phyloP scores from a whole-genome alignment of 139 green algal species.

The Astrephomene gubernaculifera region DNA sequence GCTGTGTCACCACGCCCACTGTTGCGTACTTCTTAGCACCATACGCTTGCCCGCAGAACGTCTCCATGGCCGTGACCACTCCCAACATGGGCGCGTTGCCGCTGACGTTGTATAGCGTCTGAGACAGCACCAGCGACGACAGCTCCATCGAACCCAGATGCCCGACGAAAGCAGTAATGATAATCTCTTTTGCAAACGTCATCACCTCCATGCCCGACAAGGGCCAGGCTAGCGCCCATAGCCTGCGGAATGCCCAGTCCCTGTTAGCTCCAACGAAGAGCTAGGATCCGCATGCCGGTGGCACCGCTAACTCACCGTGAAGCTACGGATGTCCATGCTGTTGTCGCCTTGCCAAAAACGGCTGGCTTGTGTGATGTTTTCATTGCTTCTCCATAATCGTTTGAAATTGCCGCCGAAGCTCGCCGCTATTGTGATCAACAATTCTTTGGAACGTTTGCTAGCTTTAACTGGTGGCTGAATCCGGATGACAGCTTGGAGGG shows the following conservation, averaged over 20 bases:
- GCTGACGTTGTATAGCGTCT: too few relatives aligned
- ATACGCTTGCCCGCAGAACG: slow-evolving; percentile 69
- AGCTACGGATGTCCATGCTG: neutral
- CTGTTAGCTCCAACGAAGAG: too few relatives aligned
- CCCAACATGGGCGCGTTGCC: too few relatives aligned
- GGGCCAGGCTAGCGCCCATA: slow-evolving; percentile 67
- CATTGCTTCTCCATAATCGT: too few relatives aligned
- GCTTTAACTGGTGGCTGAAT: too few relatives aligned
- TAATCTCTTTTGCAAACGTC: slow-evolving; percentile 72
- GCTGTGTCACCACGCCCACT: too few relatives aligned
- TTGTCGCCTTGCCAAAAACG: neutral
- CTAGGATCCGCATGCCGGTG: too few relatives aligned
- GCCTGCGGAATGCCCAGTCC: slow-evolving; percentile 31
- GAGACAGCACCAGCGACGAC: slow-evolving; percentile 62
- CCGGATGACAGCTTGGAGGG: too few relatives aligned
- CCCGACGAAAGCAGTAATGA: slow-evolving; percentile 69
- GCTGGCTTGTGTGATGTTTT: too few relatives aligned
- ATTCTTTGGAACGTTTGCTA: too few relatives aligned
- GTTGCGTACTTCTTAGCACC: slow-evolving; percentile 55
- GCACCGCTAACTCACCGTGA: neutral
- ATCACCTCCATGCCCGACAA: slow-evolving; percentile 74
- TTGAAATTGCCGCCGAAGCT: too few relatives aligned
- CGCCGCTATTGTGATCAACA: too few relatives aligned
- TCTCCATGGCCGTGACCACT: slow-evolving; percentile 73
- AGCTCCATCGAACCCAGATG: slow-evolving; percentile 62